These are phyloP conservation scores for Daldinia loculata DNA, from an alignment of 495 filamentous ascomycete genomes.

Conservation along the genomic window DNA sequence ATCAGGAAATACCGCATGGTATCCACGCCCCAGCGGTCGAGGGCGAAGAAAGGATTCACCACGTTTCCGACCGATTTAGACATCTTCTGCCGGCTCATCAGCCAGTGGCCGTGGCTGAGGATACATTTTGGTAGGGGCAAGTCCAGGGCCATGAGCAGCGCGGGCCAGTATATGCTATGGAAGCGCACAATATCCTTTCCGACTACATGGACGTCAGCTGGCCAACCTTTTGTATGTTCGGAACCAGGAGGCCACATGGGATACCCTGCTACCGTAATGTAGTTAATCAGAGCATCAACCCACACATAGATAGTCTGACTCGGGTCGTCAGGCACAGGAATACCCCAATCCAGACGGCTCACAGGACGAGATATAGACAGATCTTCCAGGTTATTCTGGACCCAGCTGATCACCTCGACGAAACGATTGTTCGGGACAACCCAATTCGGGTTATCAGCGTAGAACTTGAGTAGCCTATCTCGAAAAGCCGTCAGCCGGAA, in stretches of 20 bases:
- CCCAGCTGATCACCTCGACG: constrained; percentile 72
- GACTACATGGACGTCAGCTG: constrained; percentile 88
- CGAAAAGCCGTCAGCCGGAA: constrained; percentile 87
- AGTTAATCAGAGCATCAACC: constrained; percentile 95
- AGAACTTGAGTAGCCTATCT: constrained; percentile 78
- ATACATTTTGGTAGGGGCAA: constrained; percentile 83
- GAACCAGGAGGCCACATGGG: constrained; percentile 73
- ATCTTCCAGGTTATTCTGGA: constrained; percentile 78
- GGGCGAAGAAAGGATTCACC: constrained; percentile 92
- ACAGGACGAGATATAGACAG: constrained; percentile 87
- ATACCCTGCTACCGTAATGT: constrained; percentile 86
- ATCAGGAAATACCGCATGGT: constrained; percentile 87
- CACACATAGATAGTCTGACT: constrained; percentile 97
- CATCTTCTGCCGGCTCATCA: constrained; percentile 89
- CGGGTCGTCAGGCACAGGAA: constrained; percentile 83
- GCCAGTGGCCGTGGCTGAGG: constrained; percentile 94
- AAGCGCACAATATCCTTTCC: constrained; percentile 97
- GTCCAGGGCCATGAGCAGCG: constrained; percentile 88
- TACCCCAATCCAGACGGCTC: constrained; percentile 85
- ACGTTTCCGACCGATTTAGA: constrained; percentile 94
- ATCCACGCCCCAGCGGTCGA: constrained; percentile 88
- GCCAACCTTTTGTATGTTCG: constrained; percentile 73
- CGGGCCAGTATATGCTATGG: constrained; percentile 98
- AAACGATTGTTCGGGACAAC: constrained; percentile 73
- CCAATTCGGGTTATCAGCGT: constrained; percentile 73